Conservation (phyloP, 2,329 filamentous ascomycete genomes). For the Grosmannia serpens region DNA sequence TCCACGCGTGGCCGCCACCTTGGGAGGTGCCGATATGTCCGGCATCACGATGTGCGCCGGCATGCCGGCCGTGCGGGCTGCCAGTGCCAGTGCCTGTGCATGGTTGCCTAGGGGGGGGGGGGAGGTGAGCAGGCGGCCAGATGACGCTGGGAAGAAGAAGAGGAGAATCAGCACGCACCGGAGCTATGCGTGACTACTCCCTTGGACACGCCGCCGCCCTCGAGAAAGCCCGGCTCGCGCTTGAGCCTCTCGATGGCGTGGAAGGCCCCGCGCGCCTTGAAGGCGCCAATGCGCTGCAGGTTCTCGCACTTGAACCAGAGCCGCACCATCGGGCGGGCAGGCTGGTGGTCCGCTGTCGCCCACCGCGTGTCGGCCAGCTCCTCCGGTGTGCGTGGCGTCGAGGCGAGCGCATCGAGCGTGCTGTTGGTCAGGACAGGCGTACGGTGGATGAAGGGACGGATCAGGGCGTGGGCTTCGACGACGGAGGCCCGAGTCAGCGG, state of each 20-base stretch:
- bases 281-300: conserved; percentile 78
- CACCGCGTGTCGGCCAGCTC: conserved; percentile 3
- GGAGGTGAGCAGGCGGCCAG: background rate
- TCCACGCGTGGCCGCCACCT: conserved; percentile 69
- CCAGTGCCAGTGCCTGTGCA: conserved; percentile 82
- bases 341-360: conserved; percentile 15
- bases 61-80: conserved; percentile 60
- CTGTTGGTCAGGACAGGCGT: conserved; percentile 75
- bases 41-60: conserved; percentile 91
- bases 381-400: conserved; percentile 45
- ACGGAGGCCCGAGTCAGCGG: conserved; percentile 67
- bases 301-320: conserved; percentile 97
- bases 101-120: conserved; percentile 62
- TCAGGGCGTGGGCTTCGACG: conserved; percentile 56
- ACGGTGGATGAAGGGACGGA: conserved; percentile 64
- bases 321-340: conserved; percentile 53
- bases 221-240: conserved; percentile 47
- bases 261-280: conserved; percentile 86
- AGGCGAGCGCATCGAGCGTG: conserved; percentile 65
- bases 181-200: conserved; percentile 87
- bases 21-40: conserved; percentile 67
- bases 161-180: conserved; percentile 23
- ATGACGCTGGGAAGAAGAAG: conserved; percentile 3
- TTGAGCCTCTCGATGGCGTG: conserved; percentile 67
- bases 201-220: conserved; percentile 43